A percentile compares a stretch with the other conserved stretches of the same genome.
Evolutionary conservation across 2,329 filamentous ascomycete genomes (phyloP).

Genomic region (Hypoxylon sp.): DNA sequence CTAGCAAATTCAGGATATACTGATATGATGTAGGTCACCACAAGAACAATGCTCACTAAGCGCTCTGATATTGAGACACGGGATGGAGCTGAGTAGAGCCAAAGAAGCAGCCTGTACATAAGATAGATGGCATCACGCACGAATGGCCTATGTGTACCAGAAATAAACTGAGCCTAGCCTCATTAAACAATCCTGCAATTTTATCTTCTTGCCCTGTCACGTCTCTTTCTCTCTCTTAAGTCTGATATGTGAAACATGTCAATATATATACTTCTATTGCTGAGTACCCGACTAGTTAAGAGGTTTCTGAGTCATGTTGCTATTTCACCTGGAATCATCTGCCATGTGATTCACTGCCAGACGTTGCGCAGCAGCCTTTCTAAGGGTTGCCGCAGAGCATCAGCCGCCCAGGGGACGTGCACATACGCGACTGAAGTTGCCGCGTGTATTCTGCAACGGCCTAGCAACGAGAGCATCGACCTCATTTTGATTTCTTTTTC

Average conservation of each 20-base stretch:
- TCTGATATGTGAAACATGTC: not conserved
- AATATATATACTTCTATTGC: not conserved
- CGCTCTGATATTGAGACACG: slow-evolving; percentile 24
- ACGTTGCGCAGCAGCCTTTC: not conserved
- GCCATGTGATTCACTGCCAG: not conserved
- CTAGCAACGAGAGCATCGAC: not conserved
- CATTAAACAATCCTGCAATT: slow-evolving; percentile 27
- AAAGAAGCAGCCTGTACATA: slow-evolving; percentile 48
- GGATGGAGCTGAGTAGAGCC: slow-evolving; percentile 28
- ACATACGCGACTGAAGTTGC: not conserved
- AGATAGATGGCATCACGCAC: slow-evolving; percentile 43
- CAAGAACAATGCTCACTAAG: slow-evolving; percentile 99
- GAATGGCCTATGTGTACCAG: slow-evolving; percentile 48
- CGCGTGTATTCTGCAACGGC: not conserved
- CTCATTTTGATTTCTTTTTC: not conserved
- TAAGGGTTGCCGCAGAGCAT: not conserved
- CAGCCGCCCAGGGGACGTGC: not conserved
- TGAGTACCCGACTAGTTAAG: not conserved
- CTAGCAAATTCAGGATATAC: not conserved
- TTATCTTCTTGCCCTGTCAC: slow-evolving; percentile 7
- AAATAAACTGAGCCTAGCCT: slow-evolving; percentile 42
- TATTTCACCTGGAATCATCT: not conserved
- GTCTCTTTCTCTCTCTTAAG: not conserved
- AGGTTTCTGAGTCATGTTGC: not conserved
- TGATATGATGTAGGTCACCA: slow-evolving; percentile 80